Conservation (phyloP, 2,329 filamentous ascomycete species). For the Cladophialophora exuberans region DNA sequence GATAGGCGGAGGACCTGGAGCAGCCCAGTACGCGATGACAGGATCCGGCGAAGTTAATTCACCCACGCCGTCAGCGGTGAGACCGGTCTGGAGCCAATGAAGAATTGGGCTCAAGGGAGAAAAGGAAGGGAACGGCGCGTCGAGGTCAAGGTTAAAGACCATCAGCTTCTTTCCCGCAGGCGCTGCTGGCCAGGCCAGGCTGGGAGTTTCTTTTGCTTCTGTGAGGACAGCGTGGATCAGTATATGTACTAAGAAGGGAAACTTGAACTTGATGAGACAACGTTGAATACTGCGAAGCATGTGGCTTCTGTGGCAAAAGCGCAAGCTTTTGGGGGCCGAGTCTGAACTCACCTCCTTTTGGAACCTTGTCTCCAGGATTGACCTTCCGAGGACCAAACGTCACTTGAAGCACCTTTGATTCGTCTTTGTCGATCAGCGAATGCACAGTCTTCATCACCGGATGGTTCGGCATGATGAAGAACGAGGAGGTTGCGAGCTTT, state of each 20-base stretch:
- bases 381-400: background rate
- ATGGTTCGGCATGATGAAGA: conserved; percentile 5
- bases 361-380: conserved; percentile 11
- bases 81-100: conserved; percentile 40
- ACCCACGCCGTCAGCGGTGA: conserved; percentile 13
- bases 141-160: conserved; percentile 36
- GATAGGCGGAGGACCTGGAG: conserved; percentile 51
- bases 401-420: background rate
- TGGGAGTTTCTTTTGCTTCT: conserved; percentile 9
- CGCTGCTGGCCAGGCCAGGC: conserved; percentile 1
- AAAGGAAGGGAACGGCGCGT: conserved; percentile 39
- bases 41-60: conserved; percentile 14
- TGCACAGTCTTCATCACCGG: conserved; percentile 1
- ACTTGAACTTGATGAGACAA: no score
- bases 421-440: conserved; percentile 4
- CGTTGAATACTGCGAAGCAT: background rate
- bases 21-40: conserved; percentile 41
- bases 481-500: no score
- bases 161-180: conserved; percentile 32
- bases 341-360: conserved; percentile 13
- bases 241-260: no score
- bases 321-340: background rate
- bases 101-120: conserved; percentile 36
- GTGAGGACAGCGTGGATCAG: background rate
- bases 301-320: conserved; percentile 5